Base-by-base conservation (phyloP, 192 early-diverging fungal genomes). In the Coemansia sp. region DNA sequence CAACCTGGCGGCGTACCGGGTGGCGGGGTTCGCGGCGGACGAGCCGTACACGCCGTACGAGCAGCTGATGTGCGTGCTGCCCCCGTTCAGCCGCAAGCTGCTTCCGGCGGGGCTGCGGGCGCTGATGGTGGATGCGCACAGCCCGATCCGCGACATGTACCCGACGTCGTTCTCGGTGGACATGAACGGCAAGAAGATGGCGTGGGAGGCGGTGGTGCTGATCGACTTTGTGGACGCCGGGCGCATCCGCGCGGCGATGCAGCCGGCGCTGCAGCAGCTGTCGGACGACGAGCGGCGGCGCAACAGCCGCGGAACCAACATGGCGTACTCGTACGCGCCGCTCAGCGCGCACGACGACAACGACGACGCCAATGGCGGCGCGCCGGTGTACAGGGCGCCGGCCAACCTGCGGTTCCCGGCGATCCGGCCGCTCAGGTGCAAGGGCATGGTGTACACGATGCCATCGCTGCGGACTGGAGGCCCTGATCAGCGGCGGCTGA, bases 1-100 rank as follows among this genome's bases (percentile, higher is more conserved):
- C 7, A 69, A 83, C 32, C 67, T 93, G 53, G 65, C 68, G 0
- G 73, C 79, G 17, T 90, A 89, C 76, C 66, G 84, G 46, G 68
- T 94, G n/a, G 74, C 86, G 39, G 36, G 32, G 20, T 98, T 98
- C 60, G 87, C 90, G 35, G 84, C 90, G 19, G 94, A 94, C 32
- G 68, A 64, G 24, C 98, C 98, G 0, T 98, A 98, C 85, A 91
- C 88, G 42, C 97, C 98, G 4, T 95, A 94, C 70, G 96, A 99
- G 77, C 98, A 99, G 79, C 87, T 99, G 24, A 98, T 99, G 98
- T 95, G 96, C 64, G 98, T 99, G 17, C 82, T 99, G 60, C 98
- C 98, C 9, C 92, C 92, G 25, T 86, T 86, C 29, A 93, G 90
- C 79, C 88, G 89, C 78, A 82, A 87, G 70, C 88, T 97, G 51